A percentile compares a stretch with the other conserved stretches of the same genome.
These are phyloP conservation scores for Epichloe scottii DNA, from an alignment of 2,329 filamentous ascomycete species.

Conservation along the genomic window DNA sequence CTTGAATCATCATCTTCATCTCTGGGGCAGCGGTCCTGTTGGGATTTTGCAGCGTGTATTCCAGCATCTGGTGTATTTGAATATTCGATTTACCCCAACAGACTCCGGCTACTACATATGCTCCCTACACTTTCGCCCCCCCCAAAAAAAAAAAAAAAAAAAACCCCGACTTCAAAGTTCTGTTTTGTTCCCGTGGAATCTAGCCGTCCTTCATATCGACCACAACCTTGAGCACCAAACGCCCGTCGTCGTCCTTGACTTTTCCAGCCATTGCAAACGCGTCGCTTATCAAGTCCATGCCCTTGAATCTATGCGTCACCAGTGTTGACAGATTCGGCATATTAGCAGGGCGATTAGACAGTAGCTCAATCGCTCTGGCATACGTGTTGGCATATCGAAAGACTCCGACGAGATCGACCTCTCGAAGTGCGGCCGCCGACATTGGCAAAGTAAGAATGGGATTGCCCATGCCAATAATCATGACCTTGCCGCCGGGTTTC, in stretches of 20 bases:
- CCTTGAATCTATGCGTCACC: constrained; percentile 57
- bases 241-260: constrained; percentile 56
- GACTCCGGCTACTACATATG: neutral
- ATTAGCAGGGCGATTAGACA: constrained; percentile 33
- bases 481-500: constrained; percentile 53
- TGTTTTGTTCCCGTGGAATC: too few species aligned
- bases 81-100: neutral
- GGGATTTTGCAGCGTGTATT: neutral
- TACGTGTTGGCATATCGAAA: constrained; percentile 71
- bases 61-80: neutral
- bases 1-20: too few species aligned
- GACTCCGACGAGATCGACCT: constrained; percentile 59
- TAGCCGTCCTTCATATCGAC: constrained; percentile 25
- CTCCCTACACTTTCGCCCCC: neutral
- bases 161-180: neutral
- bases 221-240: constrained; percentile 64
- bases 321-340: constrained; percentile 55
- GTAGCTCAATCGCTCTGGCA: constrained; percentile 37
- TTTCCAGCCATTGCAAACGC: constrained; percentile 63
- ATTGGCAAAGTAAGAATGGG: constrained; percentile 59
- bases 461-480: constrained; percentile 62
- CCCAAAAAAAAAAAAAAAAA: neutral
- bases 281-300: constrained; percentile 47
- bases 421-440: constrained; percentile 53
- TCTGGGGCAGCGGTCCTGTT: too few species aligned